Conservation (phyloP, 148 eudicot genomes). For the Silene conica region DNA sequence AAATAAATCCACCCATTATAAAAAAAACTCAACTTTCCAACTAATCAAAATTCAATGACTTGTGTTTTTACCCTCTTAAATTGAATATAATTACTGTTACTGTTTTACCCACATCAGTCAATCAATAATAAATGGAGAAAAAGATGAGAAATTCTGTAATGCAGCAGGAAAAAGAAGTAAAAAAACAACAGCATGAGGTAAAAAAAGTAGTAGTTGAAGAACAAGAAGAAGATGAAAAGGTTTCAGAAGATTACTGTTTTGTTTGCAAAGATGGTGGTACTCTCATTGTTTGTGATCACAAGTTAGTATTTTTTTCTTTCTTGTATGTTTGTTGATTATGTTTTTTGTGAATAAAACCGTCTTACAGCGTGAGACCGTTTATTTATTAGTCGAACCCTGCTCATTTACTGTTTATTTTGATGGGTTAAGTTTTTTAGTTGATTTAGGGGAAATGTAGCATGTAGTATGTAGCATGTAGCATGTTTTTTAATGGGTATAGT, state of each 20-base stretch:
- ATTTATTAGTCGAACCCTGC: neutral
- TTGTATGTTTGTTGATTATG: too few species aligned
- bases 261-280: conserved; percentile 76
- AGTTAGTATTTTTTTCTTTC: conserved; percentile 33
- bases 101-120: neutral
- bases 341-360: too few species aligned
- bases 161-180: conserved; percentile 9
- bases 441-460: conserved; percentile 18
- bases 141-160: conserved; percentile 16
- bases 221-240: conserved; percentile 17
- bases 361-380: too few species aligned
- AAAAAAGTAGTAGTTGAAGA: conserved; percentile 4
- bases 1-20: too few species aligned
- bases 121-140: conserved; percentile 19
- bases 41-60: too few species aligned
- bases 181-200: conserved; percentile 12
- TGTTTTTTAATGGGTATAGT: neutral
- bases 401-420: neutral
- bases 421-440: neutral
- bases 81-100: neutral
- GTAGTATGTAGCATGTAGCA: conserved; percentile 26
- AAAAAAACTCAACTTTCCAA: too few species aligned
- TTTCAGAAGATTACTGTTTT: conserved; percentile 69
- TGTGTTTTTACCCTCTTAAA: too few species aligned
- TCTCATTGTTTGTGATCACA: conserved; percentile 60